Conservation (phyloP, 345 rosid species). For the Geranium brycei region DNA sequence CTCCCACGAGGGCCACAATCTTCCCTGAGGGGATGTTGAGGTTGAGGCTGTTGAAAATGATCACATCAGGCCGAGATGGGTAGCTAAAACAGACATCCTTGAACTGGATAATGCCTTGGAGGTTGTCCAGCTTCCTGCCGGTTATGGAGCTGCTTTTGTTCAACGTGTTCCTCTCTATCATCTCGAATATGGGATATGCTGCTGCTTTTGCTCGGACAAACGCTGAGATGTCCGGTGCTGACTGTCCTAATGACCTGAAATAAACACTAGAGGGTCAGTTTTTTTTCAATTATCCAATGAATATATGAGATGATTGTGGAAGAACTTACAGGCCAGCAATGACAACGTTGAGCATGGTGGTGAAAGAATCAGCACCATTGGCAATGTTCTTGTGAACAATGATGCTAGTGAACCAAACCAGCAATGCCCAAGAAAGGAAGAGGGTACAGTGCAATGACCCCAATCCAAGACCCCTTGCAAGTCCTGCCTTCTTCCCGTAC, state of each 20-base stretch:
- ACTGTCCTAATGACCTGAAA: slow-evolving; percentile 78
- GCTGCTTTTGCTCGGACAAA: slow-evolving; percentile 75
- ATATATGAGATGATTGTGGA: neutral
- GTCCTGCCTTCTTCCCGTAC: slow-evolving; percentile 75
- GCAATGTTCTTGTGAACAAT: slow-evolving; percentile 74
- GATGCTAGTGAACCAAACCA: slow-evolving; percentile 84
- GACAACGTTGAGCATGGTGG: slow-evolving; percentile 97
- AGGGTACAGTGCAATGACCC: slow-evolving; percentile 77
- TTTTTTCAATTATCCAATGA: neutral
- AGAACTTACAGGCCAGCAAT: slow-evolving; percentile 76
- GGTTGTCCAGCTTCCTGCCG: slow-evolving; percentile 36
- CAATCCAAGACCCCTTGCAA: slow-evolving; percentile 83
- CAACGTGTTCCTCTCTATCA: slow-evolving; percentile 72
- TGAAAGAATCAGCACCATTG: slow-evolving; percentile 82
- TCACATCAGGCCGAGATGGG: slow-evolving; percentile 75
- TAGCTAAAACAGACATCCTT: slow-evolving; percentile 61
- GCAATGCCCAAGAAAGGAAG: slow-evolving; percentile 88
- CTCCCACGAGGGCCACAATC: slow-evolving; percentile 87
- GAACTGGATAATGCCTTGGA: slow-evolving; percentile 68
- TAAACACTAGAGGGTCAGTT: neutral
- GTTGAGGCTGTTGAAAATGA: slow-evolving; percentile 44
- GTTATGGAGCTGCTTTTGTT: slow-evolving; percentile 44
- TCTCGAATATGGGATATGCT: slow-evolving; percentile 80
- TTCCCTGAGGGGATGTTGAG: slow-evolving; percentile 67
- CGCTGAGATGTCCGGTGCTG: slow-evolving; percentile 80